Evolutionary conservation across 176 grass and related monocot genomes (phyloP).

Genomic region (sorghum (Sorghum bicolor)): DNA sequence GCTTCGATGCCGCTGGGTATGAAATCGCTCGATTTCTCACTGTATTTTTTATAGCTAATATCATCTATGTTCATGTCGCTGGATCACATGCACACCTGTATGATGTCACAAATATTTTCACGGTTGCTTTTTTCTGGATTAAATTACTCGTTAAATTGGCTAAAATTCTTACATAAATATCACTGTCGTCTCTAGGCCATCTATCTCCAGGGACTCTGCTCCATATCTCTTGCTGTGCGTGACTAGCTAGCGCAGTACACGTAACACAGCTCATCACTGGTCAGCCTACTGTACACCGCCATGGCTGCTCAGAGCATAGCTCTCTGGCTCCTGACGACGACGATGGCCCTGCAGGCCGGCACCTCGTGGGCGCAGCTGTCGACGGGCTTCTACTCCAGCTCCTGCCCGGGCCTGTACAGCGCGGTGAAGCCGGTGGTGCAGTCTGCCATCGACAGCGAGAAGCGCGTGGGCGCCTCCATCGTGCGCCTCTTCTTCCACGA

Average conservation of each 20-base stretch:
- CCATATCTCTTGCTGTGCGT: too few species aligned
- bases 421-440: conserved; percentile 40
- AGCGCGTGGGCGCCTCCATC: conserved; percentile 70
- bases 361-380: conserved; percentile 34
- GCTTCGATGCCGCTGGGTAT: too few species aligned
- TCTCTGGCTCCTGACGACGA: neutral
- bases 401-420: conserved; percentile 49
- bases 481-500: conserved; percentile 92
- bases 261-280: neutral
- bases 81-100: too few species aligned
- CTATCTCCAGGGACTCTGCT: neutral
- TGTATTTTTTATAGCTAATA: too few species aligned
- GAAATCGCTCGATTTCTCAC: too few species aligned
- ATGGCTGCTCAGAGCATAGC: neutral
- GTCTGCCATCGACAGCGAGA: conserved; percentile 48
- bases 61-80: too few species aligned
- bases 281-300: neutral
- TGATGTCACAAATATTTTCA: too few species aligned
- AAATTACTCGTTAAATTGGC: too few species aligned
- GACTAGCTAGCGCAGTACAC: neutral
- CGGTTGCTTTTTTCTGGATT: too few species aligned
- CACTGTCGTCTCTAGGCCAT: too few species aligned
- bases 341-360: neutral
- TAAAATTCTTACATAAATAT: too few species aligned
- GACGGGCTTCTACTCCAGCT: conserved; percentile 45